Evolutionary conservation across 257 asterid species (phyloP).

Genomic region (Leptodermis oblonga): DNA sequence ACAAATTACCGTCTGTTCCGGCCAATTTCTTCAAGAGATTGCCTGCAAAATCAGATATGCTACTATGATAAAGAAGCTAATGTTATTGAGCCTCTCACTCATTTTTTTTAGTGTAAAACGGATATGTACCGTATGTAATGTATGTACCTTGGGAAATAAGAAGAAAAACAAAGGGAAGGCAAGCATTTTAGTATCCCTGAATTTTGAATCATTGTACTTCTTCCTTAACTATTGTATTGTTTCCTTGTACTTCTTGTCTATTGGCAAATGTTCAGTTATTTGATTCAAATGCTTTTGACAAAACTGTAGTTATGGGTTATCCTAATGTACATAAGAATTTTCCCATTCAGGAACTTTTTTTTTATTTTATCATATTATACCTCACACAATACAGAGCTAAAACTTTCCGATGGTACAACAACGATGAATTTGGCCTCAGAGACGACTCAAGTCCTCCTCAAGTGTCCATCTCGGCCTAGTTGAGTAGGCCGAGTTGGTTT

Average conservation of each 20-base stretch:
- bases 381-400: no score
- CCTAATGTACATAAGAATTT: constrained; percentile 12
- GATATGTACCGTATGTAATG: constrained; percentile 5
- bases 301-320: constrained; percentile 19
- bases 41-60: constrained; percentile 78
- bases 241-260: constrained; percentile 15
- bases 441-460: background rate
- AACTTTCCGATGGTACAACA: background rate
- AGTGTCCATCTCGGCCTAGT: background rate
- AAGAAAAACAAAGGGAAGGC: constrained; percentile 9
- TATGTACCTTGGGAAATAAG: constrained; percentile 14
- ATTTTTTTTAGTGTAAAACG: constrained; percentile 13
- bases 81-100: background rate
- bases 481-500: no score
- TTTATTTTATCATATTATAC: no score
- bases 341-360: no score
- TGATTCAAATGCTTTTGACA: constrained; percentile 18
- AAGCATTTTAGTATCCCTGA: background rate
- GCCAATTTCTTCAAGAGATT: constrained; percentile 93
- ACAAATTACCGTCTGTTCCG: constrained; percentile 71
- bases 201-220: constrained; percentile 14
- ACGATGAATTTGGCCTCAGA: no score
- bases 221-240: constrained; percentile 19
- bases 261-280: constrained; percentile 14
- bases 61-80: constrained; percentile 44